A percentile compares a stretch with the other conserved stretches of the same genome.
These are phyloP conservation scores for Boletus eberwhitei DNA, from an alignment of 768 basidiomycete genomes.

Conservation along the genomic window DNA sequence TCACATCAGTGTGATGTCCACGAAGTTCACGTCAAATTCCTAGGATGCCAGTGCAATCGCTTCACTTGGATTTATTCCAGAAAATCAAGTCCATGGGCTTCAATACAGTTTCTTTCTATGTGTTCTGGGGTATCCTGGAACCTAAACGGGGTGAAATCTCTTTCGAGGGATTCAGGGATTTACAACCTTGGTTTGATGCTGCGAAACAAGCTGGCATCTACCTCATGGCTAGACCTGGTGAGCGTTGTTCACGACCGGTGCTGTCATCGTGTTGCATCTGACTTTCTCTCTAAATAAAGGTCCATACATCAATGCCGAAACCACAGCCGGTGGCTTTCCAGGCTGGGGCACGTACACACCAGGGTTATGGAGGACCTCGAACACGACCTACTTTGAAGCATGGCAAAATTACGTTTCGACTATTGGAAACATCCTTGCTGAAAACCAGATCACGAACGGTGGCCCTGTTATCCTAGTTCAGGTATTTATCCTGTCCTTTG, in stretches of 20 bases:
- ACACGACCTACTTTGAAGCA: constrained; percentile 44
- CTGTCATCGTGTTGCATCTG: background rate
- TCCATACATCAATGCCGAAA: constrained; percentile 30
- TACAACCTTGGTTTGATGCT: constrained; percentile 29
- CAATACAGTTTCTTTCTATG: constrained; percentile 49
- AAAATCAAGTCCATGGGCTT: constrained; percentile 50
- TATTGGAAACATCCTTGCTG: constrained; percentile 47
- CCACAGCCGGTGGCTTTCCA: constrained; percentile 45
- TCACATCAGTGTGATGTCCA: background rate
- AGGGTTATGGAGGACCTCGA: constrained; percentile 47
- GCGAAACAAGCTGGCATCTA: constrained; percentile 29
- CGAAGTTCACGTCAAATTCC: background rate
- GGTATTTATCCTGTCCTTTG: constrained; percentile 27
- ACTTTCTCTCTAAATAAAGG: constrained; percentile 9
- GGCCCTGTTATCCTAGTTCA: constrained; percentile 48
- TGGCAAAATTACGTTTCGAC: constrained; percentile 56
- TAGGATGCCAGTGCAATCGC: constrained; percentile 36
- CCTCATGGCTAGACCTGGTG: constrained; percentile 28
- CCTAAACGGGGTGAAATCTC: constrained; percentile 48
- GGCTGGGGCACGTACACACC: constrained; percentile 58
- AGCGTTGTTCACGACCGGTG: background rate
- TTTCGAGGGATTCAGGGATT: constrained; percentile 45
- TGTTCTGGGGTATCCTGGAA: constrained; percentile 49
- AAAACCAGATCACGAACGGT: constrained; percentile 56
- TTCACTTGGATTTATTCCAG: constrained; percentile 51